Percentiles rank a stretch among this genome's conserved stretches.
These are phyloP conservation scores for Domatiomyces globalis DNA, from an alignment of 2,329 filamentous ascomycete genomes.

Conservation along the genomic window DNA sequence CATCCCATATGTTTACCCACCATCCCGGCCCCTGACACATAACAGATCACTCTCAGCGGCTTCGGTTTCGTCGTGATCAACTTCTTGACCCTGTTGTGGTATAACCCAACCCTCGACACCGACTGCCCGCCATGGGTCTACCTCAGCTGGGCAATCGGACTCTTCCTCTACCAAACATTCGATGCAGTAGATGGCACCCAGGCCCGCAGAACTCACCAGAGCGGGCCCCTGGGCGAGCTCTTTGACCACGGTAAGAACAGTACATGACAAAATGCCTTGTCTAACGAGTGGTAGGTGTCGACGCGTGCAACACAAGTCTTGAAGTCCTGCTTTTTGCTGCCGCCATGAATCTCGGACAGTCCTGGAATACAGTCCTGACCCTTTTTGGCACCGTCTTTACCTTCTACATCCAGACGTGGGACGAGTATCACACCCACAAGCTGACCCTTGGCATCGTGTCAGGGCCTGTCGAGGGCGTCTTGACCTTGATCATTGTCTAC, in stretches of 20 bases:
- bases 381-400: slow-evolving; percentile 78
- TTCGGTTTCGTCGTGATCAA: slow-evolving; percentile 84
- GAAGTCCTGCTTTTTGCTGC: slow-evolving; percentile 85
- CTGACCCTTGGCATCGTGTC: slow-evolving; percentile 84
- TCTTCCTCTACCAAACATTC: slow-evolving; percentile 97
- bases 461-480: slow-evolving; percentile 84
- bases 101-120: slow-evolving; percentile 82
- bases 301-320: slow-evolving; percentile 90
- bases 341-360: slow-evolving; percentile 82
- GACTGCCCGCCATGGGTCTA: slow-evolving; percentile 96
- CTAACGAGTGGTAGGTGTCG: slow-evolving; percentile 45
- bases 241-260: slow-evolving; percentile 66
- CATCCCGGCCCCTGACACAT: slow-evolving; percentile 3
- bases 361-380: slow-evolving; percentile 71
- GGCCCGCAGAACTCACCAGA: slow-evolving; percentile 80
- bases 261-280: neutral
- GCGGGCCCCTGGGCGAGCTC: slow-evolving; percentile 83
- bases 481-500: slow-evolving; percentile 72
- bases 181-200: slow-evolving; percentile 92
- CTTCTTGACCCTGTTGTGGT: slow-evolving; percentile 84
- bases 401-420: slow-evolving; percentile 99
- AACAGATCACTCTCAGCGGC: slow-evolving; percentile 69
- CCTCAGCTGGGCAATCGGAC: slow-evolving; percentile 70
- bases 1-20: neutral
- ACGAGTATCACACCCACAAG: slow-evolving; percentile 96